Conservation (phyloP, 1,284 basidiomycete genomes). For the Tremellales sp. region DNA sequence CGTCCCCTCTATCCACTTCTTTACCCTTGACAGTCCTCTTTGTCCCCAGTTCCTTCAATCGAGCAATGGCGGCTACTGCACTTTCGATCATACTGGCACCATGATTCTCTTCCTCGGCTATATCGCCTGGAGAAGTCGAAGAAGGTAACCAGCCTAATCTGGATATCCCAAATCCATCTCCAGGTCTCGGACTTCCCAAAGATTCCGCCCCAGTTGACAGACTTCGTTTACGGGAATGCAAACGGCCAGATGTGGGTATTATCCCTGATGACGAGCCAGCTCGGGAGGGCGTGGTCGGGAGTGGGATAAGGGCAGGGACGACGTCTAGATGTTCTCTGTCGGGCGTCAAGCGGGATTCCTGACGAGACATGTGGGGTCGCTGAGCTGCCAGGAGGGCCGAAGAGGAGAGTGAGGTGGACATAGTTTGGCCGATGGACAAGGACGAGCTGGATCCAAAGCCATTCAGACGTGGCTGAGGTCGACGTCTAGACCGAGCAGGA, state of each 20-base stretch:
- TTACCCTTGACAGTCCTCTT: conserved; percentile 11
- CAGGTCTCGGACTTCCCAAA: conserved; percentile 5
- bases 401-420: conserved; percentile 14
- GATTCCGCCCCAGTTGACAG: conserved; percentile 13
- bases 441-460: conserved; percentile 34
- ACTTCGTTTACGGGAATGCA: neutral
- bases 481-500: conserved; percentile 20
- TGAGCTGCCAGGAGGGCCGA: conserved; percentile 23
- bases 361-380: conserved; percentile 27
- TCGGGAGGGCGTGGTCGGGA: conserved; percentile 1
- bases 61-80: conserved; percentile 10
- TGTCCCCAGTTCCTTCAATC: conserved; percentile 14
- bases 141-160: conserved; percentile 3
- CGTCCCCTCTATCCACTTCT: conserved; percentile 29
- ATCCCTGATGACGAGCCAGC: neutral
- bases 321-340: conserved; percentile 12
- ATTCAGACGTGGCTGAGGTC: conserved; percentile 34
- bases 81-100: conserved; percentile 22
- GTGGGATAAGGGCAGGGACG: neutral
- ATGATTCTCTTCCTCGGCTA: conserved; percentile 21
- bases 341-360: conserved; percentile 29
- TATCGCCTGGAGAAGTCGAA: neutral
- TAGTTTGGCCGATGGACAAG: conserved; percentile 16
- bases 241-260: neutral
- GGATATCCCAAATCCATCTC: conserved; percentile 6